Percentiles rank a stretch among this genome's conserved stretches.
These are phyloP conservation scores for Ilyonectria sp. DNA, from an alignment of 2,329 filamentous ascomycete genomes.

Conservation along the genomic window DNA sequence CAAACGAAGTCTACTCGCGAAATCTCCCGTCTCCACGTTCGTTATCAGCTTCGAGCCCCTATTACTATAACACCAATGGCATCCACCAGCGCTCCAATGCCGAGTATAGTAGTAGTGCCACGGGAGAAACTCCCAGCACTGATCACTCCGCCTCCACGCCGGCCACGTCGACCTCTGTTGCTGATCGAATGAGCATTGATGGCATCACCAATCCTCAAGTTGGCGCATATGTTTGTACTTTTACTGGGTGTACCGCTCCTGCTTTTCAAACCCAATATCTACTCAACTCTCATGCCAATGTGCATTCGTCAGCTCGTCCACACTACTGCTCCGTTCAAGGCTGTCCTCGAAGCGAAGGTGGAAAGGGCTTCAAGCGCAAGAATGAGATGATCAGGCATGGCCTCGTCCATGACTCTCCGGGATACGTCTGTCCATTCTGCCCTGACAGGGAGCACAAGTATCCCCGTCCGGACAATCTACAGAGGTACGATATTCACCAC, in stretches of 20 bases:
- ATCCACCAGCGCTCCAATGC: slow-evolving; percentile 54
- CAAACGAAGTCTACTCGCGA: slow-evolving; percentile 62
- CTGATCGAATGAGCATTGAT: slow-evolving; percentile 72
- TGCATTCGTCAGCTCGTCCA: slow-evolving; percentile 76
- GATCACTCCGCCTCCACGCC: slow-evolving; percentile 62
- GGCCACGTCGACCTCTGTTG: slow-evolving; percentile 56
- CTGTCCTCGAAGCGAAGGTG: slow-evolving; percentile 74
- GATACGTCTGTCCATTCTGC: slow-evolving; percentile 97
- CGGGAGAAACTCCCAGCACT: slow-evolving; percentile 63
- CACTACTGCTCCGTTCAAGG: slow-evolving; percentile 76
- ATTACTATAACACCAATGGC: slow-evolving; percentile 53
- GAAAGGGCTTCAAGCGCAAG: slow-evolving; percentile 80
- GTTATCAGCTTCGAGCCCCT: slow-evolving; percentile 57
- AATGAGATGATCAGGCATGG: slow-evolving; percentile 84
- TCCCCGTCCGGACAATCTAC: slow-evolving; percentile 94
- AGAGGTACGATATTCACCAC: slow-evolving; percentile 73
- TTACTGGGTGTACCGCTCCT: slow-evolving; percentile 75
- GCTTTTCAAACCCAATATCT: slow-evolving; percentile 86
- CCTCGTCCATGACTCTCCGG: slow-evolving; percentile 92
- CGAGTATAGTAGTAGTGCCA: slow-evolving; percentile 62
- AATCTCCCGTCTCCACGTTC: slow-evolving; percentile 65
- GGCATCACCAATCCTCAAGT: slow-evolving; percentile 67
- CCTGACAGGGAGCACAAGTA: slow-evolving; percentile 95
- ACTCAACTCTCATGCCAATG: slow-evolving; percentile 84
- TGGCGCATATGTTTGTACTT: slow-evolving; percentile 71